These are phyloP conservation scores for Acer saccharum DNA, from an alignment of 345 rosid genomes.

Conservation along the genomic window DNA sequence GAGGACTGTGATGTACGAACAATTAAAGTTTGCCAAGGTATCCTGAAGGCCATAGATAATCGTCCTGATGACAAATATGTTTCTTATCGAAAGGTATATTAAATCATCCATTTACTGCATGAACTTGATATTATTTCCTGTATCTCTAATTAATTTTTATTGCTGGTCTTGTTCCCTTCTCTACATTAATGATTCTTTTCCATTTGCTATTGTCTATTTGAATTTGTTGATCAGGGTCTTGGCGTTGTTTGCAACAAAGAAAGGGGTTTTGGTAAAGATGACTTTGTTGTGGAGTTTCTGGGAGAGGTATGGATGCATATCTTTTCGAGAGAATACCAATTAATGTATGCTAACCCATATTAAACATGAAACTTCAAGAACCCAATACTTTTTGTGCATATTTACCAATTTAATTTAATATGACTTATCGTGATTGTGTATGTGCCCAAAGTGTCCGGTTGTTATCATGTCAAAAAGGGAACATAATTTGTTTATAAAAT, in stretches of 20 bases:
- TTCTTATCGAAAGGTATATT: conserved; percentile 88
- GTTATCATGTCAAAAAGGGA: too few species aligned
- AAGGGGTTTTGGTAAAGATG: conserved; percentile 93
- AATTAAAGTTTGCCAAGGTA: conserved; percentile 69
- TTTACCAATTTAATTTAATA: too few species aligned
- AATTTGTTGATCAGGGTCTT: conserved; percentile 68
- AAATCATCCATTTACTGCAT: conserved; percentile 1
- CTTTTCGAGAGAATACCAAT: background rate
- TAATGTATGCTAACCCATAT: background rate
- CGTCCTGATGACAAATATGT: conserved; percentile 96
- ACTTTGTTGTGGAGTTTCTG: conserved; percentile 96
- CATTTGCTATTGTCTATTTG: conserved; percentile 19
- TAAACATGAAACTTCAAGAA: background rate
- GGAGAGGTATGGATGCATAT: conserved; percentile 81
- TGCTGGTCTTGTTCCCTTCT: conserved; percentile 4
- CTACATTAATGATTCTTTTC: conserved; percentile 24
- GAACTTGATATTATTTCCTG: conserved; percentile 8
- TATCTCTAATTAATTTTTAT: background rate
- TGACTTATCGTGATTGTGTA: background rate
- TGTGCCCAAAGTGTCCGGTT: background rate
- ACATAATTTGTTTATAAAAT: too few species aligned
- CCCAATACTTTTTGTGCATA: background rate
- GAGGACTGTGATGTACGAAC: conserved; percentile 68
- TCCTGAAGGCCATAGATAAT: conserved; percentile 80
- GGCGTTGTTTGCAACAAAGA: conserved; percentile 98